Evolutionary conservation across 345 rosid genomes (phyloP).

Genomic region (Triadica sebifera): DNA sequence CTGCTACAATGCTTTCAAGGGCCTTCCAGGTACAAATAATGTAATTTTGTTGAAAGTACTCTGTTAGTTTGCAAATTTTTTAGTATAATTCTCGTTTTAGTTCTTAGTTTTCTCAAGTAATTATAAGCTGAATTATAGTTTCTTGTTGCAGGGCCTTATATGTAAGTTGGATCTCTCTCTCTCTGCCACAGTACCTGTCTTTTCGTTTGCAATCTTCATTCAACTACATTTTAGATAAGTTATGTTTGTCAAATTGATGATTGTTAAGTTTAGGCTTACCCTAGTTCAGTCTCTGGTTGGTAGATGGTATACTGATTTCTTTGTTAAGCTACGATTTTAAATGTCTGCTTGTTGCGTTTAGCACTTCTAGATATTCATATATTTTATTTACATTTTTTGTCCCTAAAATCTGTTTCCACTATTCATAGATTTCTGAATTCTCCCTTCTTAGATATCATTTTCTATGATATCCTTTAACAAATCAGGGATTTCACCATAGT

Average conservation of each 20-base stretch:
- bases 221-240: too few relatives aligned
- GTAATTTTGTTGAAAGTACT: not conserved
- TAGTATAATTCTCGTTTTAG: not conserved
- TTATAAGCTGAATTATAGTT: not conserved
- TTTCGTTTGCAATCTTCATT: too few relatives aligned
- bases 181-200: too few relatives aligned
- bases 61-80: not conserved
- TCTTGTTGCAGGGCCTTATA: conserved; percentile 81
- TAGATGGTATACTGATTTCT: not conserved
- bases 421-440: not conserved
- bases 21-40: conserved; percentile 75
- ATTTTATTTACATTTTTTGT: too few relatives aligned
- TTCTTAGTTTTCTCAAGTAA: not conserved
- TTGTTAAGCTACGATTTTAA: not conserved
- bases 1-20: conserved; percentile 90
- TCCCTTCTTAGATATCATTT: not conserved
- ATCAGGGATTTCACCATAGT: not conserved
- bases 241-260: too few relatives aligned
- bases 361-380: too few relatives aligned
- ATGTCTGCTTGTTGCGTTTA: not conserved
- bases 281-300: not conserved
- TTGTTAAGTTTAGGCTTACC: too few relatives aligned
- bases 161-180: conserved; percentile 54
- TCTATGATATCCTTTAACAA: too few relatives aligned
- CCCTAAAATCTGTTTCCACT: not conserved